Conservation (phyloP, 2,329 filamentous ascomycete genomes). For the Aureobasidium leucospermi region DNA sequence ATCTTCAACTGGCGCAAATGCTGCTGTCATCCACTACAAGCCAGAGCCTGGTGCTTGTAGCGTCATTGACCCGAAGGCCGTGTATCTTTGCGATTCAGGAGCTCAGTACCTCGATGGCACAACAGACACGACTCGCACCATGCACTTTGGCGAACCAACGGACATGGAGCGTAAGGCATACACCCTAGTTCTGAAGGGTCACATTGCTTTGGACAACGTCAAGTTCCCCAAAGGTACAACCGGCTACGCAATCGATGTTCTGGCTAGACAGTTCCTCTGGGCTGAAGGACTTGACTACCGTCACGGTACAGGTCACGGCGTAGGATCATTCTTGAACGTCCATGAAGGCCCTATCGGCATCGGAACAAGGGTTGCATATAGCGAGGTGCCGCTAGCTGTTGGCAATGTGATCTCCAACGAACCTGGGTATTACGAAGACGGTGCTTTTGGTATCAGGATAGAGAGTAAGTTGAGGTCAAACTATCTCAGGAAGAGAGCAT, state of each 20-base stretch:
- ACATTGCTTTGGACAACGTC: constrained; percentile 79
- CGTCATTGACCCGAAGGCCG: constrained; percentile 70
- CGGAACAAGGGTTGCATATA: constrained; percentile 82
- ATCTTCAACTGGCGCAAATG: constrained; percentile 86
- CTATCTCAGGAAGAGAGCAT: neutral
- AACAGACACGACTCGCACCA: constrained; percentile 87
- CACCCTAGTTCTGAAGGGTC: constrained; percentile 88
- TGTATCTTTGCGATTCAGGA: constrained; percentile 95
- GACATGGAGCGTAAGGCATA: constrained; percentile 81
- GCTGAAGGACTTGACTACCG: constrained; percentile 88
- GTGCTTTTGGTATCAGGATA: constrained; percentile 87
- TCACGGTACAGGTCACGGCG: constrained; percentile 92
- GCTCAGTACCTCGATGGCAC: constrained; percentile 96
- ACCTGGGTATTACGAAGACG: constrained; percentile 95
- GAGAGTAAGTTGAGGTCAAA: constrained; percentile 53
- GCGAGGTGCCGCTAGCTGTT: constrained; percentile 79
- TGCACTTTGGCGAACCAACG: constrained; percentile 83
- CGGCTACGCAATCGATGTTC: constrained; percentile 79
- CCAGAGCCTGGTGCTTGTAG: constrained; percentile 78
- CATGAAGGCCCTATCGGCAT: constrained; percentile 97
- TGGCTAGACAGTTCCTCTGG: constrained; percentile 91
- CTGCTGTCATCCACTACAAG: constrained; percentile 92
- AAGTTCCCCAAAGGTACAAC: constrained; percentile 93
- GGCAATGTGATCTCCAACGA: constrained; percentile 94
- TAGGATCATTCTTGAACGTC: constrained; percentile 92